Percentiles rank a stretch among this genome's conserved stretches.
phyloP scores from a whole-genome alignment of 2,329 filamentous ascomycete genomes.

The Aspergillus uvarum region DNA sequence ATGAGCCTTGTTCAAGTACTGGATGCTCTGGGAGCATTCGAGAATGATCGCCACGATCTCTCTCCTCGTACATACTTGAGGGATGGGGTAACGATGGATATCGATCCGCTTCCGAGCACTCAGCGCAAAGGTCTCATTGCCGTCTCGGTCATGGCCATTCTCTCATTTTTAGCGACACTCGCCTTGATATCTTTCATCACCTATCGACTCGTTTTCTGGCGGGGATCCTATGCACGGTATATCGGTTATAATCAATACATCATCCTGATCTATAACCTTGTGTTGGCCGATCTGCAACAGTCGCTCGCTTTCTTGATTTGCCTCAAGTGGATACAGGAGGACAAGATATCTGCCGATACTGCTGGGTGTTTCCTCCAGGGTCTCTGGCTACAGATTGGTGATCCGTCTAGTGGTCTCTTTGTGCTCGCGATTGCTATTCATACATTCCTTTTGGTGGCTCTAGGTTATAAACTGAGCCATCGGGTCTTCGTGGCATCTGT shows the following conservation, averaged over 20 bases:
- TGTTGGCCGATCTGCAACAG: slow-evolving; percentile 55
- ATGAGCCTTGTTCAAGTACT: slow-evolving; percentile 20
- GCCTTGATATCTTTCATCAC: slow-evolving; percentile 50
- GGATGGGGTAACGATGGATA: slow-evolving; percentile 18
- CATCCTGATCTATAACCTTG: slow-evolving; percentile 55
- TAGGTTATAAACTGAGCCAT: slow-evolving; percentile 49
- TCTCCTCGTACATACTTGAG: slow-evolving; percentile 23
- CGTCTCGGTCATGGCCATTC: slow-evolving; percentile 47
- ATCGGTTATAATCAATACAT: slow-evolving; percentile 57
- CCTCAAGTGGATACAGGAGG: slow-evolving; percentile 47
- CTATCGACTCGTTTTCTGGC: slow-evolving; percentile 53
- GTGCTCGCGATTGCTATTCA: slow-evolving; percentile 56
- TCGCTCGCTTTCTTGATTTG: slow-evolving; percentile 52
- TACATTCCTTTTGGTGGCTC: slow-evolving; percentile 52
- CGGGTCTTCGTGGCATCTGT: slow-evolving; percentile 47
- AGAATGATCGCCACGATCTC: slow-evolving; percentile 19
- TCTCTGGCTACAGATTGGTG: slow-evolving; percentile 54
- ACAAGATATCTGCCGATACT: slow-evolving; percentile 47
- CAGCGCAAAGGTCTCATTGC: slow-evolving; percentile 48
- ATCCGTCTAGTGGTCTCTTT: slow-evolving; percentile 54
- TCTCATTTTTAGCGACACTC: slow-evolving; percentile 49
- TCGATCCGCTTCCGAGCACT: slow-evolving; percentile 35
- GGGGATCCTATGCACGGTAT: slow-evolving; percentile 48
- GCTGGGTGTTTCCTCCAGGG: slow-evolving; percentile 52
- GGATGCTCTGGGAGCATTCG: slow-evolving; percentile 17